These are phyloP conservation scores for Globisporangium abappressorium DNA, from an alignment of 352 stramenopile species.

Conservation along the genomic window DNA sequence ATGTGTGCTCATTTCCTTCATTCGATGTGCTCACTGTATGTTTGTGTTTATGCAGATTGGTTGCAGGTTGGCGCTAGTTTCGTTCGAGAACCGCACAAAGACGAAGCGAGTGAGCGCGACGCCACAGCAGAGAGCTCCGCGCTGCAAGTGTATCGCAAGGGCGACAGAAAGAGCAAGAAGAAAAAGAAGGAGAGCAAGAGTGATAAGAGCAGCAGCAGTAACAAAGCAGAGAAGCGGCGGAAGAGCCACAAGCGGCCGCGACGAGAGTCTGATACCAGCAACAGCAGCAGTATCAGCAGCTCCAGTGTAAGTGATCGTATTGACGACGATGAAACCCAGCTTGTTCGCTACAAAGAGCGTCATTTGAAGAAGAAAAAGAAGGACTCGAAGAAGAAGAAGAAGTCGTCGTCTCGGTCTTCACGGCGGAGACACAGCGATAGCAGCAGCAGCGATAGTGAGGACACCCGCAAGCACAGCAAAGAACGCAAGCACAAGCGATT, in stretches of 20 bases:
- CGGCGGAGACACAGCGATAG: neutral
- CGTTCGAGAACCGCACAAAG: neutral
- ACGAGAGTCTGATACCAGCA: neutral
- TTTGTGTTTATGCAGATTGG: slow-evolving; percentile 1
- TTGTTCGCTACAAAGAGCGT: neutral
- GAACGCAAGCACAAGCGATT: slow-evolving; percentile 5
- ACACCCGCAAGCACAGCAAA: neutral
- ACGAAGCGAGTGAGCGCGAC: neutral
- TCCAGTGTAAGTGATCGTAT: neutral
- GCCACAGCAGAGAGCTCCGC: slow-evolving; percentile 6
- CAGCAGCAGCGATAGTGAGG: slow-evolving; percentile 14
- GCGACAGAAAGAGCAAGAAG: slow-evolving; percentile 40
- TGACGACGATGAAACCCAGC: neutral
- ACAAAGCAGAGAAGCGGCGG: neutral
- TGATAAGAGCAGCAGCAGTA: slow-evolving; percentile 12
- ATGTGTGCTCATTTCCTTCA: neutral
- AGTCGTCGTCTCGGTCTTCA: neutral
- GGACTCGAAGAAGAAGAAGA: neutral
- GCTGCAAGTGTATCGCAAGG: slow-evolving; percentile 15
- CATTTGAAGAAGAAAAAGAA: neutral
- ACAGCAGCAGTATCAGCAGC: neutral
- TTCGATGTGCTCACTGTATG: neutral
- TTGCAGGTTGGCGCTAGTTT: slow-evolving; percentile 16
- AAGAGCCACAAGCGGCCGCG: slow-evolving; percentile 6
- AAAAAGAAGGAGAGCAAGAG: slow-evolving; percentile 63